These are phyloP conservation scores for Chlorella sorokiniana DNA, from an alignment of 139 green algal species.

Conservation along the genomic window DNA sequence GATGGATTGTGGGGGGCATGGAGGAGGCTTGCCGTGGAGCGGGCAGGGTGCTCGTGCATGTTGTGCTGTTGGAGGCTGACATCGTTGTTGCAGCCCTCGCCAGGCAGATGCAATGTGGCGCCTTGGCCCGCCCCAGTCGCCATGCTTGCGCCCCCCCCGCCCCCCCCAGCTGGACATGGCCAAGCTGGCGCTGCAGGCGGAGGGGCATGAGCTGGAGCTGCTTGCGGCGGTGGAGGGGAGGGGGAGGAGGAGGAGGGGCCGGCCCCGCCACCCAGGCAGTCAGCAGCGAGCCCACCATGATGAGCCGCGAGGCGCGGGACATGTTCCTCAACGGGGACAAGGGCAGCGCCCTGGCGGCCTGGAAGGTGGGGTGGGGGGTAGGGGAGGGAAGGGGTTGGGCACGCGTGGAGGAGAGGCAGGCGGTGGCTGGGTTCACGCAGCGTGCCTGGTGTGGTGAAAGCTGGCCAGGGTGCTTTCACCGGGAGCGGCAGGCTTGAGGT, in stretches of 20 bases:
- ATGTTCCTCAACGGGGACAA: conserved; percentile 77
- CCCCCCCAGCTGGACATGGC: conserved; percentile 25
- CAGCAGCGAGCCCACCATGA: conserved; percentile 79
- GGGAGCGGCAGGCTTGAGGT: too few relatives aligned
- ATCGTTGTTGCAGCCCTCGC: too few relatives aligned
- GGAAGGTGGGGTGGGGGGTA: conserved; percentile 57
- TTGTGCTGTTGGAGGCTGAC: too few relatives aligned
- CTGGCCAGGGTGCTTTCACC: not conserved
- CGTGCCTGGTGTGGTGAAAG: too few relatives aligned
- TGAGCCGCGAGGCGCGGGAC: conserved; percentile 72
- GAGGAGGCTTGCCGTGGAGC: too few relatives aligned
- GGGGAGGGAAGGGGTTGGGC: not conserved
- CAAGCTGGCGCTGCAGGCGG: conserved; percentile 15
- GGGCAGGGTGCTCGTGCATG: too few relatives aligned
- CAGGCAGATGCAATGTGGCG: too few relatives aligned
- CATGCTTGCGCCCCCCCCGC: not conserved
- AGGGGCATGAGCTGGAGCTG: conserved; percentile 45
- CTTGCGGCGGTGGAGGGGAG: conserved; percentile 49
- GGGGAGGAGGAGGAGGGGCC: conserved; percentile 17
- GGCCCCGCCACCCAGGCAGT: not conserved
- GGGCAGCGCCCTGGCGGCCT: conserved; percentile 62
- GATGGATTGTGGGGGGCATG: too few relatives aligned
- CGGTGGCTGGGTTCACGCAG: not conserved
- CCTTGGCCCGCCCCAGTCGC: not conserved
- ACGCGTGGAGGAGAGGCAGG: not conserved